Evolutionary conservation across 2,329 filamentous ascomycete genomes (phyloP), one percentile per base, ranked within the genome.

Genomic region (Verruconis gallopava): DNA sequence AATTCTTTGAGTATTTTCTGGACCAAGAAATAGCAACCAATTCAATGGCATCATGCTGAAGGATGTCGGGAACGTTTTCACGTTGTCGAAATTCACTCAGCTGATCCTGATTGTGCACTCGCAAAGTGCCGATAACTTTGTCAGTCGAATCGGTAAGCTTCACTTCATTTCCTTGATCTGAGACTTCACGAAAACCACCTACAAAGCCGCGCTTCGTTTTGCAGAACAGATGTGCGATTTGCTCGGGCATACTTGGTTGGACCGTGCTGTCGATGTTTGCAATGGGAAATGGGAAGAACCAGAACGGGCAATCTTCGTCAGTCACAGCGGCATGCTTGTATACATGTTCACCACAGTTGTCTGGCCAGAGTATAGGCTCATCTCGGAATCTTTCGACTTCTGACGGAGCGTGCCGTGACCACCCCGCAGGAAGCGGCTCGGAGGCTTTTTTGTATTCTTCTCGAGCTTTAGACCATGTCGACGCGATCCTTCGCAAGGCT

Each of bases 211-310:
- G 19, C 19, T 21, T 28, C 19, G 37, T 38, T 21, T 38, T 38
- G 15, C 15, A 19, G 37, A 25, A 38, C 15, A 38, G 18, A 17
- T 38, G 22, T 38, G 11, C 9, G 9, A 20, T 38, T 17, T 38
- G 37, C 19, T 38, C 37, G 6, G 37, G 14, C 37, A 21, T 20
- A 17, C 11, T 13, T 11, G 37, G 37, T 9, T 5, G 12, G 11
- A 20, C 22, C 11, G 37, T 21, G 13, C 11, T 15, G 11, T 38
- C 11, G 22, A 38, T 38, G 9, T 38, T 6, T 37, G 9, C 9
- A 5, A 38, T 20, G 5, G 37, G 37, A 38, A 38, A 38, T 21
- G 37, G 37, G 19, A 6, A 38, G 15, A 21, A 38, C 37, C 37
- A 38, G 18, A 17, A 9, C 15, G 11, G 6, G 9, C 11, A 21